Percentiles rank a stretch among this genome's conserved stretches.
Conservation (phyloP, 495 filamentous ascomycete species). For the Trichoderma reesei region DNA sequence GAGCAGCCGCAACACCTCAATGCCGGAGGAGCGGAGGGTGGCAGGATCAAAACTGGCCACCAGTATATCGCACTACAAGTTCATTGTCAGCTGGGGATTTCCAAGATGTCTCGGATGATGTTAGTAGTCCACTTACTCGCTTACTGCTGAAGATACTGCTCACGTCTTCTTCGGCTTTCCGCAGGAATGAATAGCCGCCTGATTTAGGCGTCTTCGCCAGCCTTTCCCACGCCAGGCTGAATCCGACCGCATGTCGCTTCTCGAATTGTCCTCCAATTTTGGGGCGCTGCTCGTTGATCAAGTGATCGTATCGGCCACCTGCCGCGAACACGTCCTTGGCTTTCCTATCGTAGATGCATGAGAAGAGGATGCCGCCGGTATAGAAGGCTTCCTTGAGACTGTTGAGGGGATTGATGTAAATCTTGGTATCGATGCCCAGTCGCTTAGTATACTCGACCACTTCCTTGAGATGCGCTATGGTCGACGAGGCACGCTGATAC, state of each 20-base stretch:
- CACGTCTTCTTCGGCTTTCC: conserved; percentile 49
- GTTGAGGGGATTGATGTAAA: conserved; percentile 77
- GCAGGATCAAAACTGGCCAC: conserved; percentile 76
- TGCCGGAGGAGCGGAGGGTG: conserved; percentile 62
- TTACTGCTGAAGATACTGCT: conserved; percentile 52
- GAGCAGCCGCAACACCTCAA: conserved; percentile 67
- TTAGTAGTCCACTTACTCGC: conserved; percentile 40
- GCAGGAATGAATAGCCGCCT: conserved; percentile 51
- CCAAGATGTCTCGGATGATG: neutral
- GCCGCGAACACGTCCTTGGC: conserved; percentile 79
- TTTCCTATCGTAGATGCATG: conserved; percentile 84
- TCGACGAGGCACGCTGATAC: conserved; percentile 55
- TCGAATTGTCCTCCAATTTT: conserved; percentile 42
- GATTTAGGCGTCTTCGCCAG: conserved; percentile 58
- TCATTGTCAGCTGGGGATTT: conserved; percentile 15
- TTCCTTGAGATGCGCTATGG: conserved; percentile 67
- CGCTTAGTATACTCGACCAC: conserved; percentile 66
- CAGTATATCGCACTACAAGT: conserved; percentile 66
- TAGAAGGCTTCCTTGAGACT: conserved; percentile 93
- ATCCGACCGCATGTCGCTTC: conserved; percentile 72
- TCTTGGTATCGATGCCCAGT: conserved; percentile 63
- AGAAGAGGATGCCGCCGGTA: conserved; percentile 75
- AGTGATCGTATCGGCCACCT: conserved; percentile 81
- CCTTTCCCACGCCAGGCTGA: conserved; percentile 83
- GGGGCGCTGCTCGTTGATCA: conserved; percentile 64